phyloP scores from a whole-genome alignment of 768 basidiomycete genomes.

The Trametes cingulata region DNA sequence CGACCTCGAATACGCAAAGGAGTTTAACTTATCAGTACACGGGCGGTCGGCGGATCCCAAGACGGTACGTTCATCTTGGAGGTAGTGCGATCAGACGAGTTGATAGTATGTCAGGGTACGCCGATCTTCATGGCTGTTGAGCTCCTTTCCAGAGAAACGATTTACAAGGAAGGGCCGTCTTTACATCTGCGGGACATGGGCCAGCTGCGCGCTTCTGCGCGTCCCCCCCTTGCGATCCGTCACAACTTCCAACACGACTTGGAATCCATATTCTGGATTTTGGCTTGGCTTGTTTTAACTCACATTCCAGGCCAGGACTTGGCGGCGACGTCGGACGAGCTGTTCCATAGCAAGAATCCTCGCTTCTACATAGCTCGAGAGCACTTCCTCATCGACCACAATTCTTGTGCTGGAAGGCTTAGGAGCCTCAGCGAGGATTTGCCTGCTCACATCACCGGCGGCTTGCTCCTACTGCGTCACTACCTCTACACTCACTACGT shows the following conservation, averaged over 20 bases:
- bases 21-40: neutral
- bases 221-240: neutral
- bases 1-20: conserved; percentile 5
- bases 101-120: neutral
- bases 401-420: no score
- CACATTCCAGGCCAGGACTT: neutral
- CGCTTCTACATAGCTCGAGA: no score
- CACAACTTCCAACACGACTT: conserved; percentile 6
- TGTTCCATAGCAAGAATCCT: neutral
- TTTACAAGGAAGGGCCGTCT: neutral
- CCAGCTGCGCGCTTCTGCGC: no score
- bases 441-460: no score
- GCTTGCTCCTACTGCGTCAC: no score
- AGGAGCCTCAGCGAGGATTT: no score
- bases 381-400: no score
- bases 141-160: neutral
- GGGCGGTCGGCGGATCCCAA: conserved; percentile 1
- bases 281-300: conserved; percentile 1
- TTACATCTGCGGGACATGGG: neutral
- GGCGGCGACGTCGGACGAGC: neutral
- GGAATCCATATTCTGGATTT: conserved; percentile 10
- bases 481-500: no score
- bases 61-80: neutral
- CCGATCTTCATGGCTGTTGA: conserved; percentile 3
- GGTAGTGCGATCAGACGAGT: neutral